phyloP scores from a whole-genome alignment of 352 stramenopile genomes.

The Saprolegnia parasitica region DNA sequence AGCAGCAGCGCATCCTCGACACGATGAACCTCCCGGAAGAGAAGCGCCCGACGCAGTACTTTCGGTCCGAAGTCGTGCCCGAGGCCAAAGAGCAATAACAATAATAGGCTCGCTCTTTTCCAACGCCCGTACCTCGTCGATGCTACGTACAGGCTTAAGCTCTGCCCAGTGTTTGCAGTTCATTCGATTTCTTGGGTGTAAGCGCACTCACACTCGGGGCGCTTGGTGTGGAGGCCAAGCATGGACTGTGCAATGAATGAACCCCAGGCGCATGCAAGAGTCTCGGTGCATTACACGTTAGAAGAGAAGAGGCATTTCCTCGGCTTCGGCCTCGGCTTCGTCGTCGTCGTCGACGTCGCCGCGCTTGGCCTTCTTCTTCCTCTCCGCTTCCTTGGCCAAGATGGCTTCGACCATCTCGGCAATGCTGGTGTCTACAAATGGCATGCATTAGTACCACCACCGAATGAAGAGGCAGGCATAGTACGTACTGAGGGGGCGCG shows the following conservation, averaged over 20 bases:
- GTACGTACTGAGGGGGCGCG: slow-evolving; percentile 47
- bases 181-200: no score
- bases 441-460: background rate
- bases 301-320: background rate
- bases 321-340: background rate
- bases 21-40: slow-evolving; percentile 26
- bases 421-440: background rate
- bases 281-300: background rate
- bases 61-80: slow-evolving; percentile 27
- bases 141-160: no score
- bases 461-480: background rate
- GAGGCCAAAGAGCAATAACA: background rate
- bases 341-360: slow-evolving; percentile 10
- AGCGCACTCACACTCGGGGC: no score
- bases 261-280: no score
- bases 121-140: no score
- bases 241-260: no score
- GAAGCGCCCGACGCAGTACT: slow-evolving; percentile 24
- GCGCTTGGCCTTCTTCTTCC: background rate
- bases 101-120: background rate
- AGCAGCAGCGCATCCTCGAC: slow-evolving; percentile 22
- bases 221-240: no score
- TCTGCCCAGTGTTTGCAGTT: no score
- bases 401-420: background rate
- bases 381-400: background rate